phyloP scores from a whole-genome alignment of 352 stramenopile genomes.

The Phytopythium aichiense region DNA sequence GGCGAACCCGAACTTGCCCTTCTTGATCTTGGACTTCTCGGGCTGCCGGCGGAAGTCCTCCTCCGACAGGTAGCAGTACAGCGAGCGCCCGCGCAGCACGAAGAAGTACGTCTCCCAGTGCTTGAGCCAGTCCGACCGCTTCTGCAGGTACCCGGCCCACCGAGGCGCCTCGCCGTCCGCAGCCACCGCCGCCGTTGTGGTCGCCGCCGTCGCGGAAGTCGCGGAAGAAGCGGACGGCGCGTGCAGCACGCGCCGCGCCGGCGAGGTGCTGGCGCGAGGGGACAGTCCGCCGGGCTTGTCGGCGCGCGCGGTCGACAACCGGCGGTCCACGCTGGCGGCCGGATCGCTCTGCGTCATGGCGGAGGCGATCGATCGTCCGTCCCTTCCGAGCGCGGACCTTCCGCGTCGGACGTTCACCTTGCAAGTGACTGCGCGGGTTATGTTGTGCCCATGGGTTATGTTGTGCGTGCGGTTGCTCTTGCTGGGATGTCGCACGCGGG shows the following conservation, averaged over 20 bases:
- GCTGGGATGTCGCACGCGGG: too few species aligned
- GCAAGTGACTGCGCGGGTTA: too few species aligned
- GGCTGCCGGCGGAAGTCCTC: slow-evolving; percentile 72
- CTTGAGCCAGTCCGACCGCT: slow-evolving; percentile 88
- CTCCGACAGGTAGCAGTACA: slow-evolving; percentile 85
- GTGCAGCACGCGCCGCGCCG: slow-evolving; percentile 12
- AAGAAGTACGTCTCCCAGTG: slow-evolving; percentile 90
- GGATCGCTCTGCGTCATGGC: slow-evolving; percentile 18
- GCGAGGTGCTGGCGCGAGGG: slow-evolving; percentile 16
- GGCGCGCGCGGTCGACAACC: slow-evolving; percentile 10
- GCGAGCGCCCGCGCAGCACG: slow-evolving; percentile 53
- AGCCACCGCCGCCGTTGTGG: slow-evolving; percentile 31
- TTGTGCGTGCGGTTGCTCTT: too few species aligned
- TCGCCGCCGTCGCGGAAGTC: slow-evolving; percentile 24
- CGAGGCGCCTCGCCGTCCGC: background rate
- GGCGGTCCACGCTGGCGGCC: background rate
- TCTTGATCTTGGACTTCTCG: slow-evolving; percentile 88
- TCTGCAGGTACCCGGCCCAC: slow-evolving; percentile 86
- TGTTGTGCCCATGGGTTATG: too few species aligned
- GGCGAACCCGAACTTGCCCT: slow-evolving; percentile 82
- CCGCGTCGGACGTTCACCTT: too few species aligned
- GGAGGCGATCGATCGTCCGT: too few species aligned
- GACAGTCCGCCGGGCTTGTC: slow-evolving; percentile 23
- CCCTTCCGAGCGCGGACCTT: too few species aligned
- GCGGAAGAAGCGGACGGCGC: slow-evolving; percentile 13